phyloP scores from a whole-genome alignment of 768 basidiomycete species.

The Hydnum rufescens region DNA sequence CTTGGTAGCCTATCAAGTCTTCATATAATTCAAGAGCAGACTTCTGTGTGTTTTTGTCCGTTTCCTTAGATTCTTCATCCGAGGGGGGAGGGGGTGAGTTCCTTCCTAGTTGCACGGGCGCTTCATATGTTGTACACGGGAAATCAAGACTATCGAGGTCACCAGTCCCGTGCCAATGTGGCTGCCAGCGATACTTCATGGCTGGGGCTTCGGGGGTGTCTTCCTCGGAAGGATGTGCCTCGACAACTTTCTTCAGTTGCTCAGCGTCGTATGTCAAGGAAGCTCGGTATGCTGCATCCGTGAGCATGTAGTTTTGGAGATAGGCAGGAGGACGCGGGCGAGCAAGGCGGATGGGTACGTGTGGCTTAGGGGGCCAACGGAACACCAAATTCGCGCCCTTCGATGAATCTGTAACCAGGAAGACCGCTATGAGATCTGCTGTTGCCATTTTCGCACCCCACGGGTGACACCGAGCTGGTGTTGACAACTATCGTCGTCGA shows the following conservation, averaged over 20 bases:
- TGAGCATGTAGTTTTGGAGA: constrained; percentile 49
- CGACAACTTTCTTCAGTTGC: constrained; percentile 4
- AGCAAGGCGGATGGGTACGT: constrained; percentile 42
- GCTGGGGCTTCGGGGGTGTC: constrained; percentile 33
- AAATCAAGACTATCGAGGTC: not conserved
- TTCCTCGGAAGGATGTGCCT: constrained; percentile 25
- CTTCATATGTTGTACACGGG: constrained; percentile 9
- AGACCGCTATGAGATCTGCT: constrained; percentile 39
- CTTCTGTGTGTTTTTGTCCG: not conserved
- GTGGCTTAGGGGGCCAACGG: constrained; percentile 65
- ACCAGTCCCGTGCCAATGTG: constrained; percentile 16
- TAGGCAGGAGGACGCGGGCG: constrained; percentile 45
- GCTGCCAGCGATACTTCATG: constrained; percentile 11
- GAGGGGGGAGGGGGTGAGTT: constrained; percentile 17
- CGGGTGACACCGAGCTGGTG: not conserved
- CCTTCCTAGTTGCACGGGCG: constrained; percentile 25
- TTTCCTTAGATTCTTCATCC: constrained; percentile 19
- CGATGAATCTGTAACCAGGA: constrained; percentile 70
- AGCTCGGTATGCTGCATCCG: constrained; percentile 10
- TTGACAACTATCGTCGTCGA: no score
- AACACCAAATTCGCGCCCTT: constrained; percentile 63
- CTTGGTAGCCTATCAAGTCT: constrained; percentile 52
- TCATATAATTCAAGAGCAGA: constrained; percentile 14
- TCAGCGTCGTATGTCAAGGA: constrained; percentile 8
- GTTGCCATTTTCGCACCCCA: not conserved